Base-by-base conservation (phyloP, 306 rosid genomes). In the Pyrus betulifolia region DNA sequence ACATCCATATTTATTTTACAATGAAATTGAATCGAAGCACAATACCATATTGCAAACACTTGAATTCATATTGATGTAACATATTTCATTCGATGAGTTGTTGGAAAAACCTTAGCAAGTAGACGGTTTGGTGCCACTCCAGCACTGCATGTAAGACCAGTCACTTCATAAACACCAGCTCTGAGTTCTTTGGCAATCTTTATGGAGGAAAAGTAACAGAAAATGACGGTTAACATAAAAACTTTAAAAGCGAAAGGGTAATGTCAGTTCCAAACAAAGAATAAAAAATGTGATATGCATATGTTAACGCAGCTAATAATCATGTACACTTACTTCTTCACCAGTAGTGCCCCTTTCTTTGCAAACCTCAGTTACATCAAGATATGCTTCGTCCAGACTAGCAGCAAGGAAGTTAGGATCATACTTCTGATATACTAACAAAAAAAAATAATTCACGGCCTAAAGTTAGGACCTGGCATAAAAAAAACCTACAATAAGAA, bases 81-180 rank as follows among this genome's bases (percentile, higher is more conserved):
- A 76, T 6, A 72, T 30, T 23, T 23, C 23, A 46, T 35, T 49
- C 25, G 49, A 51, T 0, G 6, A 63, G 77, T 70, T 65, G 72
- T 35, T 31, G 31, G 64, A 54, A 67, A 70, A 78, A 94, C 98
- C 98, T 95, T 92, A 30, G 97, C 96, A 82, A 95, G 97, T 67
- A 92, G 69, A 76, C 89, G 92, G 80, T 95, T 95, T 74, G 97
- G 92, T 79, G 96, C 98, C 70, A 95, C 93, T 80, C 98, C 98
- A 80, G 95, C 98, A 69, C 98, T 95, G 72, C 96, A 92, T 18
- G 91, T 95, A 81, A 95, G 93, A 80, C 96, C 97, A 46, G 98
- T 95, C 85, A 90, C 96, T 77, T 87, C 92, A 79, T 71, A 69
- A 75, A 95, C 91, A 59, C 87, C 23, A 67, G 81, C 79, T 84